Evolutionary conservation across 1,284 basidiomycete species (phyloP).

Genomic region (Tausonia pullulans): DNA sequence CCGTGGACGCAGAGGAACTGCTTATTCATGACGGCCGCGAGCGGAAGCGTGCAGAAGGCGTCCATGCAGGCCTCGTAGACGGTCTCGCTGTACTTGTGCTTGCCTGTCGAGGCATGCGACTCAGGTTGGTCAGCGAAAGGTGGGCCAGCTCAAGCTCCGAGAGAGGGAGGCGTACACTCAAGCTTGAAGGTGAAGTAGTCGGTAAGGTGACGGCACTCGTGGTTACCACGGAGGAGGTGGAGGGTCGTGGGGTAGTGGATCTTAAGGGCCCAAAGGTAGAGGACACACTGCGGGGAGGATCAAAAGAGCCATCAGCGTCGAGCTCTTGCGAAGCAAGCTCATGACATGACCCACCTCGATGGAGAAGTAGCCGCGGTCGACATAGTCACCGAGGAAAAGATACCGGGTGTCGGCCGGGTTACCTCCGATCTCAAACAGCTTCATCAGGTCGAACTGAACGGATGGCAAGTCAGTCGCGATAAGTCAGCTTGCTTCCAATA

Average conservation of each 20-base stretch:
- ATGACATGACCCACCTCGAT: constrained; percentile 55
- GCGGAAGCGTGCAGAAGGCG: constrained; percentile 80
- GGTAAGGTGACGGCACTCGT: constrained; percentile 92
- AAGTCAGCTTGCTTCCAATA: constrained; percentile 8
- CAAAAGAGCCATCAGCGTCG: constrained; percentile 5
- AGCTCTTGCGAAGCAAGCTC: not conserved
- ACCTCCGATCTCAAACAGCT: constrained; percentile 93
- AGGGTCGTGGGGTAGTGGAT: constrained; percentile 86
- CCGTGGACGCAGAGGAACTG: constrained; percentile 94
- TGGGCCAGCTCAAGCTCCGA: not conserved
- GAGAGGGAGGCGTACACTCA: constrained; percentile 53
- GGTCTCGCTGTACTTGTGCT: constrained; percentile 85
- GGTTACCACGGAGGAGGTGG: constrained; percentile 86
- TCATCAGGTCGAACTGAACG: constrained; percentile 86
- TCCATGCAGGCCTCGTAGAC: constrained; percentile 88
- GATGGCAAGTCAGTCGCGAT: no score
- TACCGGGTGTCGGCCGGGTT: constrained; percentile 82
- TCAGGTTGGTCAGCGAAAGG: not conserved
- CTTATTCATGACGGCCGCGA: constrained; percentile 94
- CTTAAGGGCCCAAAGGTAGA: constrained; percentile 86
- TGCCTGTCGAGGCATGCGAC: constrained; percentile 45
- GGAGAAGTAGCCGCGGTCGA: constrained; percentile 91
- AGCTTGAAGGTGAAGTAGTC: constrained; percentile 97
- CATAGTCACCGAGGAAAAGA: constrained; percentile 95
- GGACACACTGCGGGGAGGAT: constrained; percentile 54